Percentiles rank a stretch among this genome's conserved stretches.
Evolutionary conservation across 768 basidiomycete species (phyloP).

Genomic region (Hygrocybe coccinea): DNA sequence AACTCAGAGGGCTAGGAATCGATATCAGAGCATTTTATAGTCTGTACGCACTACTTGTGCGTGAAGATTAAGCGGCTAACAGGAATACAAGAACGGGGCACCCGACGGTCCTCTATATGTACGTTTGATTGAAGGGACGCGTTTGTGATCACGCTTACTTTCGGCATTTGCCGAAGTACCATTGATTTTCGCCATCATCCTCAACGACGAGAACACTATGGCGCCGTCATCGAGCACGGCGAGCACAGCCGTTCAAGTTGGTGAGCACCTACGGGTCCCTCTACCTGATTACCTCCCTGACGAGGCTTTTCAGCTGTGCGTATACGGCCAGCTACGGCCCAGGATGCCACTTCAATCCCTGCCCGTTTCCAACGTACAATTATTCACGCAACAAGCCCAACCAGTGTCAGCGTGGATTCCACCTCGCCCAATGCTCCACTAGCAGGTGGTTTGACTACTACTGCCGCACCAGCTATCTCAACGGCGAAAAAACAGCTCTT

Average conservation of each 20-base stretch:
- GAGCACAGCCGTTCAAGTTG: conserved; percentile 92
- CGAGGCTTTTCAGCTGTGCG: conserved; percentile 59
- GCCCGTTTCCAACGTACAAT: conserved; percentile 90
- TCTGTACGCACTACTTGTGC: no score
- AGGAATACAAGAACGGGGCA: no score
- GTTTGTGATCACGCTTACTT: background rate
- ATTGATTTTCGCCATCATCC: conserved; percentile 1
- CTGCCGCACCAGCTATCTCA: conserved; percentile 43
- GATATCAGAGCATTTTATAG: no score
- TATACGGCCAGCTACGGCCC: conserved; percentile 80
- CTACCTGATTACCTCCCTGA: conserved; percentile 1
- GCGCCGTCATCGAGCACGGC: conserved; percentile 66
- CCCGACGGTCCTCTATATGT: no score
- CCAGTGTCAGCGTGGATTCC: conserved; percentile 80
- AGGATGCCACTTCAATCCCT: conserved; percentile 83
- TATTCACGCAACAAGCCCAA: conserved; percentile 70
- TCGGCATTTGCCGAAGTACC: background rate
- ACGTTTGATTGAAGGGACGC: background rate
- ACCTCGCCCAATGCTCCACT: conserved; percentile 39
- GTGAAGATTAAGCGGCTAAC: no score
- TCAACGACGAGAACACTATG: conserved; percentile 41
- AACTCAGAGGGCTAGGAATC: no score
- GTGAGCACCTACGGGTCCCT: conserved; percentile 44
- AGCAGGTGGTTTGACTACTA: conserved; percentile 43
- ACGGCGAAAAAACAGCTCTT: conserved; percentile 78